Evolutionary conservation across 768 basidiomycete genomes (phyloP).

Genomic region (Neoboletus magnificus): DNA sequence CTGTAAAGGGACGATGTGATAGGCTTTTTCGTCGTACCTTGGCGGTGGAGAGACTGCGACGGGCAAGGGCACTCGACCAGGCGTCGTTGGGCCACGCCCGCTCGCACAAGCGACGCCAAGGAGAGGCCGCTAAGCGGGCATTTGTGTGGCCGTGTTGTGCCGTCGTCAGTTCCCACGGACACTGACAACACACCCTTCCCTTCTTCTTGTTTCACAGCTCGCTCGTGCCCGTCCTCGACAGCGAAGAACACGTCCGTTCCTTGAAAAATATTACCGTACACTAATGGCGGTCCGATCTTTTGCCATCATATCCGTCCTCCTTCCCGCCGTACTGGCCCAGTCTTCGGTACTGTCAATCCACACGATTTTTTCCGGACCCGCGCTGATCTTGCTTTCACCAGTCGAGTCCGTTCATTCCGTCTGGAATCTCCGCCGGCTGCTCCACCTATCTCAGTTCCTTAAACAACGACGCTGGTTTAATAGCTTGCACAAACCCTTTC

Average conservation of each 20-base stretch:
- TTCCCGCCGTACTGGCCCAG: conserved; percentile 52
- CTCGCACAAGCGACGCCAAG: too few relatives aligned
- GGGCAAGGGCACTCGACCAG: not conserved
- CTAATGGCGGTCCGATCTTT: conserved; percentile 49
- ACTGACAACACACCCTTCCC: not conserved
- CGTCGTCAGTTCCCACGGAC: not conserved
- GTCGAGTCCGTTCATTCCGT: conserved; percentile 60
- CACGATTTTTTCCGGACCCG: not conserved
- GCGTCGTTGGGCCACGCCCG: too few relatives aligned
- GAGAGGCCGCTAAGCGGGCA: not conserved
- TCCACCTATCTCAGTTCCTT: conserved; percentile 55
- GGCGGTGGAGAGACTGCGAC: not conserved
- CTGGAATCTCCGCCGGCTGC: conserved; percentile 57
- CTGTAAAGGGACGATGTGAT: conserved; percentile 9
- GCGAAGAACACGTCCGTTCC: conserved; percentile 26
- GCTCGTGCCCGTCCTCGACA: not conserved
- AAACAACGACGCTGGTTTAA: conserved; percentile 56
- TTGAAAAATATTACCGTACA: conserved; percentile 22
- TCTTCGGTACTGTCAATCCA: conserved; percentile 34
- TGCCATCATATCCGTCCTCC: conserved; percentile 48
- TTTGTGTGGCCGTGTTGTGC: conserved; percentile 13
- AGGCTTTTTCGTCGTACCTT: conserved; percentile 1
- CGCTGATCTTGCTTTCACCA: conserved; percentile 22
- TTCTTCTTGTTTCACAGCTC: not conserved
- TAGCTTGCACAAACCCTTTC: conserved; percentile 61